Base-by-base conservation (phyloP, 768 basidiomycete species). In the Panaeolus cyanescens region DNA sequence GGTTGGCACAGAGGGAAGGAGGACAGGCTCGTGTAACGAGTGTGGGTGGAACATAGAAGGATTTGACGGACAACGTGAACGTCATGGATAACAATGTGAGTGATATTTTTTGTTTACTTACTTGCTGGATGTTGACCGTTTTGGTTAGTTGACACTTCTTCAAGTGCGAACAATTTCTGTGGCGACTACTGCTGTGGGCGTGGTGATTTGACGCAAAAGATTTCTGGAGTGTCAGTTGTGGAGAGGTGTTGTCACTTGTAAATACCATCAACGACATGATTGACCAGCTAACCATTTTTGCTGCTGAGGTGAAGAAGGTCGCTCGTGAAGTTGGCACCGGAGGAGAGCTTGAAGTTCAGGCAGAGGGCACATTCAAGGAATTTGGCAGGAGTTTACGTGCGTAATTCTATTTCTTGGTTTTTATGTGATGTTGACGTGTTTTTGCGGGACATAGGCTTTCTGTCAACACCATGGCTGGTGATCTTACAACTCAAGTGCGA, bases 341-440 rank as follows among this genome's bases (percentile, higher is more conserved):
- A 70, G 96, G 97, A n/a, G 97, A 98, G 76, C 80, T 99, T 5
- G 96, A 97, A 66, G 97, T 96, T 0, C 96, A 97, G 70, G 97
- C 97, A 4, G 94, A 98, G 73, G 93, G 98, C 8, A 95, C 60
- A 92, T 99, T 5, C 94, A 98, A 71, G 97, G 97, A 36, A 96
- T 95, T 32, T 99, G 97, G 97, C 93, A 96, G 68, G 95, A 96
- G 73, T 99, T 99, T 73, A 98, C 96, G 92, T 95, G 72, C 59
- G 92, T 83, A 15, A 36, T 40, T 62, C 31, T 56, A 42, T 61
- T 25, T 32, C 39, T n/a, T 28, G 32, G 58, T 37, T 36, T 20
- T 15, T 59, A 15, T 33, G 20, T 34, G 12, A 55, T 13, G 13
- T 10, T 20, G n/a, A 25, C 54, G 57, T 34, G 4, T 55, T 28